phyloP scores from a whole-genome alignment of 345 rosid genomes.

The Fremontodendron californicum region DNA sequence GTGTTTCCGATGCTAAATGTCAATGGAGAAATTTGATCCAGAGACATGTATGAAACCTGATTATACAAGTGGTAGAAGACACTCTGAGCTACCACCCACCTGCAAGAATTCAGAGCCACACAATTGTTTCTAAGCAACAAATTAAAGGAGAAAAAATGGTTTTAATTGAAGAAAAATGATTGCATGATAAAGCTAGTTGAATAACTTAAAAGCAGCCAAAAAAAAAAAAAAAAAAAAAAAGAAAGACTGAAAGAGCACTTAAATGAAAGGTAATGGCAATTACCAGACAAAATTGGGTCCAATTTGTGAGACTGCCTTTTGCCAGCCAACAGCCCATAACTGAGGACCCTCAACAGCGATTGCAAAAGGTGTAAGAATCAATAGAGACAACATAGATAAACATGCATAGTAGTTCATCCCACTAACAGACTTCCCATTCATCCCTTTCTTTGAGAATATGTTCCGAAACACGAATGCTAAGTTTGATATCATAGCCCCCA shows the following conservation, averaged over 20 bases:
- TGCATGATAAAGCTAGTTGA: background rate
- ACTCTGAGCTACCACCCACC: constrained; percentile 86
- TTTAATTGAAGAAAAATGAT: no score
- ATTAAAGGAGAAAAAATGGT: background rate
- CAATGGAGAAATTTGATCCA: constrained; percentile 69
- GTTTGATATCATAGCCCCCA: constrained; percentile 99
- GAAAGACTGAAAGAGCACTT: background rate
- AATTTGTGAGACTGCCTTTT: constrained; percentile 59
- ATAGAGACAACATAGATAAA: constrained; percentile 73
- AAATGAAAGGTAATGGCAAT: background rate
- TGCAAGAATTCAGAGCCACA: constrained; percentile 30
- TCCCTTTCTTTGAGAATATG: constrained; percentile 95
- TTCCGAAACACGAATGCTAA: constrained; percentile 89
- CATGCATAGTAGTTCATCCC: constrained; percentile 99
- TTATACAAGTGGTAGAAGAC: constrained; percentile 79
- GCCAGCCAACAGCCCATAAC: constrained; percentile 92
- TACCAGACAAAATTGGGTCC: constrained; percentile 90
- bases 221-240: background rate
- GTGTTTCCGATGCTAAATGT: constrained; percentile 81
- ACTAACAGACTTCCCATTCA: constrained; percentile 89
- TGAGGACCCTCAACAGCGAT: constrained; percentile 92
- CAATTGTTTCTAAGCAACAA: constrained; percentile 9
- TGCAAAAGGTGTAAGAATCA: constrained; percentile 85
- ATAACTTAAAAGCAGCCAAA: background rate
- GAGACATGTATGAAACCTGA: constrained; percentile 84